Evolutionary conservation across 345 rosid species (phyloP).

Genomic region (Psidium guajava): DNA sequence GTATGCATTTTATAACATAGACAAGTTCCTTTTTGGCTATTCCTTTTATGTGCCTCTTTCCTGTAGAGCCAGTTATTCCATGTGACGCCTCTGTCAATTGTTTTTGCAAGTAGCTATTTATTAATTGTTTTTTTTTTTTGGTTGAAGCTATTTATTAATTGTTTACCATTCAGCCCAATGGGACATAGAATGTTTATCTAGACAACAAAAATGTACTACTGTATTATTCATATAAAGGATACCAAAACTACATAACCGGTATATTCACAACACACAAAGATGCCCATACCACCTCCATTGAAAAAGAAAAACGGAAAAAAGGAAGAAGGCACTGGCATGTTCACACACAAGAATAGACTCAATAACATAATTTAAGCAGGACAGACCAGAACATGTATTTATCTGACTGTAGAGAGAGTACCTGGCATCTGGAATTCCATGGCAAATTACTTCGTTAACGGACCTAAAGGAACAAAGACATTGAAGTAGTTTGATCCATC

Average conservation of each 20-base stretch:
- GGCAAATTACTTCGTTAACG: constrained; percentile 96
- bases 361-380: background rate
- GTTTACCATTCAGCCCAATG: background rate
- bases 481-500: constrained; percentile 3
- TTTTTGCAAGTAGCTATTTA: background rate
- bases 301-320: background rate
- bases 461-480: constrained; percentile 48
- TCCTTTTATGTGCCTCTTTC: background rate
- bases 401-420: constrained; percentile 5
- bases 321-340: background rate
- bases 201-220: background rate
- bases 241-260: background rate
- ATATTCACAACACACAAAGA: background rate
- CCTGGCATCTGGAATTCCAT: constrained; percentile 99
- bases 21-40: background rate
- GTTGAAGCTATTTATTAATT: background rate
- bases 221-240: background rate
- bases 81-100: background rate
- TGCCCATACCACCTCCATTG: background rate
- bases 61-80: background rate
- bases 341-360: background rate
- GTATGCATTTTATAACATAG: background rate
- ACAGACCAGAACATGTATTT: background rate
- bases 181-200: background rate
- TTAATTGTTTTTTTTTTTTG: background rate